These are phyloP conservation scores for Serendipita sp. DNA, from an alignment of 1,284 basidiomycete species.

Conservation along the genomic window DNA sequence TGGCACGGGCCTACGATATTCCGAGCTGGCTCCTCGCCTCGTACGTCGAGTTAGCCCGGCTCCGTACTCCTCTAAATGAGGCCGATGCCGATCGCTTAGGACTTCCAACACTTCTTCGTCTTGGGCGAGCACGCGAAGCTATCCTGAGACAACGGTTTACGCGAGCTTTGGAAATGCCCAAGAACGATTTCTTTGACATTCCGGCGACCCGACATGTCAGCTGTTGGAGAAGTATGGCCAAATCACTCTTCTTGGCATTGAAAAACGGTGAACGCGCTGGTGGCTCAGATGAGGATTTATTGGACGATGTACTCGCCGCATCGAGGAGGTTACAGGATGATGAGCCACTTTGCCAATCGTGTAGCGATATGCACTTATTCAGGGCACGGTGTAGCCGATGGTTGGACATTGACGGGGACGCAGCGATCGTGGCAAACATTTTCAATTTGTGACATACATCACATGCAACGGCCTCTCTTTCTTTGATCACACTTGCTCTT, in stretches of 20 bases:
- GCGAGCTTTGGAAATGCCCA: background rate
- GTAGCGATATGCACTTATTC: background rate
- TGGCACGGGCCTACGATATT: constrained; percentile 1
- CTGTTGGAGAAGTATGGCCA: background rate
- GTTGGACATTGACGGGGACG: constrained; percentile 1
- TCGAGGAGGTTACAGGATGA: background rate
- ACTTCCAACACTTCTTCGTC: constrained; percentile 1
- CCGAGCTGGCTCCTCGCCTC: background rate
- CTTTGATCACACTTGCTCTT: background rate
- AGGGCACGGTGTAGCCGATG: background rate
- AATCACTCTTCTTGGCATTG: background rate
- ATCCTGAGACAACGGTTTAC: constrained; percentile 1
- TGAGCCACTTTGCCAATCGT: constrained; percentile 6
- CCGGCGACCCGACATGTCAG: background rate
- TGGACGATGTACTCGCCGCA: constrained; percentile 3
- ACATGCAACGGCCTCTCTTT: background rate
- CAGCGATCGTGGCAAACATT: background rate
- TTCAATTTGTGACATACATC: background rate
- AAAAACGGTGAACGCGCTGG: constrained; percentile 2
- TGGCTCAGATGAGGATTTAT: background rate
- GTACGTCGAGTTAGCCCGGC: background rate
- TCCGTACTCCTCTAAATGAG: constrained; percentile 1
- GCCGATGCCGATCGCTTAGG: background rate
- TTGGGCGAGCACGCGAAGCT: background rate
- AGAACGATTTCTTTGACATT: constrained; percentile 6